Percentiles rank a stretch among this genome's conserved stretches.
phyloP scores from a whole-genome alignment of 768 basidiomycete species.

The Hypholoma sublateritium region DNA sequence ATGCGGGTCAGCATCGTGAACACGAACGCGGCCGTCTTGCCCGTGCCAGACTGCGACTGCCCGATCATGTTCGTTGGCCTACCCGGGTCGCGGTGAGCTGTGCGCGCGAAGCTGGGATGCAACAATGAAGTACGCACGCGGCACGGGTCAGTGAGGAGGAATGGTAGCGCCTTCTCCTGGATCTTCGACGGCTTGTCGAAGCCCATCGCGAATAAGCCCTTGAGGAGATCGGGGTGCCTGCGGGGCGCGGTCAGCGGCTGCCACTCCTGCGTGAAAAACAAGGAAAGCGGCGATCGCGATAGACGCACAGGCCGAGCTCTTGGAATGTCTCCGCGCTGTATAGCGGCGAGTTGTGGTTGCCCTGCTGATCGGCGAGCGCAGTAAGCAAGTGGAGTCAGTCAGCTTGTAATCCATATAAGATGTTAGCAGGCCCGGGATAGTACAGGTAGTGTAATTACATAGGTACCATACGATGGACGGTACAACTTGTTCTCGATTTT shows the following conservation, averaged over 20 bases:
- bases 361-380: conserved; percentile 96
- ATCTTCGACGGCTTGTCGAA: conserved; percentile 99
- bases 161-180: conserved; percentile 92
- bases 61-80: conserved; percentile 99
- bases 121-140: conserved; percentile 47
- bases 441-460: no score
- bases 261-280: no score
- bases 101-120: neutral
- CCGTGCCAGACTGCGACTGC: conserved; percentile 98
- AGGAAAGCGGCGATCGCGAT: neutral
- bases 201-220: conserved; percentile 92
- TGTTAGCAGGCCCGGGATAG: no score
- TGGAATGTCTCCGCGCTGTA: conserved; percentile 94
- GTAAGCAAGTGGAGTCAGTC: conserved; percentile 50
- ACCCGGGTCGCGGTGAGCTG: no score
- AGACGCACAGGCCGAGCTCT: conserved; percentile 86
- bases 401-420: no score
- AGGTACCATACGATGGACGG: no score
- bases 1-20: conserved; percentile 96
- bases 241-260: neutral
- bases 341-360: conserved; percentile 90
- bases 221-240: conserved; percentile 84
- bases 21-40: conserved; percentile 98
- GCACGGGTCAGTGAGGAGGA: conserved; percentile 86
- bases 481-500: no score